Percentiles rank a stretch among this genome's conserved stretches.
phyloP scores from a whole-genome alignment of 2,329 filamentous ascomycete genomes.

The Pleoardoris graminearum region DNA sequence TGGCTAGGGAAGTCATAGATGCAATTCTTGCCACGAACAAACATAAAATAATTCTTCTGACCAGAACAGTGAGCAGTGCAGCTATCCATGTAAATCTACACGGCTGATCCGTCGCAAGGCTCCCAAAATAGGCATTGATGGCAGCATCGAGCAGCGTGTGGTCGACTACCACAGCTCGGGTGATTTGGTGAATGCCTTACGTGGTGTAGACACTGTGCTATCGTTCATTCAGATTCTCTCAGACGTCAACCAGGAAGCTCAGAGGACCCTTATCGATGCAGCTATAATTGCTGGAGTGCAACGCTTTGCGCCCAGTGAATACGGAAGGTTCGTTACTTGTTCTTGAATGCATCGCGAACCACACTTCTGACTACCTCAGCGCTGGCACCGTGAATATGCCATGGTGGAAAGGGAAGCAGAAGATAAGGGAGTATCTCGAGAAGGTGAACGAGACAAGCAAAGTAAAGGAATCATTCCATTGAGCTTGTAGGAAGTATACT shows the following conservation, averaged over 20 bases:
- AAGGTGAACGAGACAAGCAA: constrained; percentile 54
- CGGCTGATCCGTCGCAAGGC: constrained; percentile 36
- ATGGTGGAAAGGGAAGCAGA: constrained; percentile 55
- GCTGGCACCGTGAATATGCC: constrained; percentile 44
- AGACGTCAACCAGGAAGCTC: constrained; percentile 8
- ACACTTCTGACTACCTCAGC: constrained; percentile 17
- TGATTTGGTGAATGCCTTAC: constrained; percentile 42
- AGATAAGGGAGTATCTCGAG: constrained; percentile 52
- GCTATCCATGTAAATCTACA: not conserved
- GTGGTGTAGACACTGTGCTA: constrained; percentile 55
- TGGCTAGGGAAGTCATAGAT: constrained; percentile 56
- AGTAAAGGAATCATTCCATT: constrained; percentile 27
- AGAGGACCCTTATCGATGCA: constrained; percentile 21
- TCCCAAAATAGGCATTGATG: not conserved
- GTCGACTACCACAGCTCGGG: constrained; percentile 49
- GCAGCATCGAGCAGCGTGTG: constrained; percentile 1
- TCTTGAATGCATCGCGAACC: not conserved
- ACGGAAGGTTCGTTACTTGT: constrained; percentile 15
- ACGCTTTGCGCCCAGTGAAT: constrained; percentile 22
- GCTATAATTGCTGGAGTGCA: constrained; percentile 21
- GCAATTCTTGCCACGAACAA: constrained; percentile 50
- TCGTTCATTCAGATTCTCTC: constrained; percentile 51
- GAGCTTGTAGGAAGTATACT: not conserved
- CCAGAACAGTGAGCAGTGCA: constrained; percentile 46
- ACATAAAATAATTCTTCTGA: constrained; percentile 56